Conservation (phyloP, 345 rosid genomes). For the Kandelia obovata region DNA sequence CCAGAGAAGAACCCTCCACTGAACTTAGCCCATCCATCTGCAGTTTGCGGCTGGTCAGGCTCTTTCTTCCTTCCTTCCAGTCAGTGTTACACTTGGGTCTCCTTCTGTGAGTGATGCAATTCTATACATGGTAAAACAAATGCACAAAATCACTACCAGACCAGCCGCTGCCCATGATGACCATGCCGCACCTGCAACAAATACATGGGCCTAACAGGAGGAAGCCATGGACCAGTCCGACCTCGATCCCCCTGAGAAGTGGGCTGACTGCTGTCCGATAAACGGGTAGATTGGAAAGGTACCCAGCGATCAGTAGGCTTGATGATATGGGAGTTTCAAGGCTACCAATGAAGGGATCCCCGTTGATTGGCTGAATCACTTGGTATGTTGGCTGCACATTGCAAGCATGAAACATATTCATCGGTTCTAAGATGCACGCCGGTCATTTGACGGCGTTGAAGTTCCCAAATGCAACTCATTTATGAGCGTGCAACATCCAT, state of each 20-base stretch:
- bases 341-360: slow-evolving; percentile 96
- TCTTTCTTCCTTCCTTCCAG: slow-evolving; percentile 74
- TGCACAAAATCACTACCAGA: slow-evolving; percentile 71
- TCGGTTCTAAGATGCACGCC: too few species aligned
- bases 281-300: slow-evolving; percentile 89
- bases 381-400: slow-evolving; percentile 73
- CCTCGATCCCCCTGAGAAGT: slow-evolving; percentile 82
- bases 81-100: slow-evolving; percentile 70
- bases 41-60: slow-evolving; percentile 89
- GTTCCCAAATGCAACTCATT: too few species aligned
- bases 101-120: slow-evolving; percentile 72
- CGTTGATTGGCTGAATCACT: slow-evolving; percentile 91
- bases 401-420: not conserved
- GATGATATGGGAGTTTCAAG: slow-evolving; percentile 92
- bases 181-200: slow-evolving; percentile 80
- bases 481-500: too few species aligned
- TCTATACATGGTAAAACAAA: slow-evolving; percentile 86
- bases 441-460: too few species aligned
- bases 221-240: slow-evolving; percentile 80
- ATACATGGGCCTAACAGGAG: slow-evolving; percentile 74
- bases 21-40: slow-evolving; percentile 94
- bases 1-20: slow-evolving; percentile 91
- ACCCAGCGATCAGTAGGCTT: slow-evolving; percentile 90
- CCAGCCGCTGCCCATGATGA: slow-evolving; percentile 76
- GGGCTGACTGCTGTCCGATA: slow-evolving; percentile 92